Conservation (phyloP, 2,329 filamentous ascomycete genomes). For the Arthroderma sp. region DNA sequence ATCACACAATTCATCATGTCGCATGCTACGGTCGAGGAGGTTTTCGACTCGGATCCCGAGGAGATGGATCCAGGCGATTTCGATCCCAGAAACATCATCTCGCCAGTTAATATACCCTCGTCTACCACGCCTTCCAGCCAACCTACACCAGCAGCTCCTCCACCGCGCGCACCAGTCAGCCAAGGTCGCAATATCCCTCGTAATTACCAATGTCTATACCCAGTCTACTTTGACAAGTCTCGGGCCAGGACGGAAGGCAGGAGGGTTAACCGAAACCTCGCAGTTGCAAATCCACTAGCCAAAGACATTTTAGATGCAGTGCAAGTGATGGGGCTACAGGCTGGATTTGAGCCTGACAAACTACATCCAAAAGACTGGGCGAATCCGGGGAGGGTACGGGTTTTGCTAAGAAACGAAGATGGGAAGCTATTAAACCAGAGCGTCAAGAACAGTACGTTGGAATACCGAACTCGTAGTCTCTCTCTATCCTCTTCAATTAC, state of each 20-base stretch:
- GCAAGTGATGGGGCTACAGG: constrained; percentile 46
- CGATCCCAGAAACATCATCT: constrained; percentile 25
- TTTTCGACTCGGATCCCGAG: constrained; percentile 84
- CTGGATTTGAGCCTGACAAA: constrained; percentile 82
- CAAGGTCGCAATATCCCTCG: constrained; percentile 44
- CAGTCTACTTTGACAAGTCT: constrained; percentile 79
- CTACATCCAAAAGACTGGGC: constrained; percentile 94
- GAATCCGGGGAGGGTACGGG: constrained; percentile 80
- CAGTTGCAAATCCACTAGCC: constrained; percentile 74
- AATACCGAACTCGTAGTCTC: neutral
- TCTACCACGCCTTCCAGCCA: constrained; percentile 15
- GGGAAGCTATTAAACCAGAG: constrained; percentile 37
- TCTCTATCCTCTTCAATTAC: neutral
- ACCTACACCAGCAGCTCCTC: constrained; percentile 14
- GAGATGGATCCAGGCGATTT: constrained; percentile 67
- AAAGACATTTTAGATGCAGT: constrained; percentile 82
- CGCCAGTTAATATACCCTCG: constrained; percentile 35
- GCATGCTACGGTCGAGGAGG: constrained; percentile 71
- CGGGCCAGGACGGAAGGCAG: constrained; percentile 59
- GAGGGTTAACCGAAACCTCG: constrained; percentile 57
- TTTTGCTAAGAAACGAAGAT: constrained; percentile 50
- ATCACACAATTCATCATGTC: constrained; percentile 46
- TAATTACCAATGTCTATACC: constrained; percentile 80
- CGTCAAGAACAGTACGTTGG: constrained; percentile 50
- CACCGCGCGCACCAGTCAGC: constrained; percentile 23